A percentile compares a stretch with the other conserved stretches of the same genome.
These are phyloP conservation scores for Candida anglica DNA, from an alignment of 805 yeast genomes.

Conservation along the genomic window DNA sequence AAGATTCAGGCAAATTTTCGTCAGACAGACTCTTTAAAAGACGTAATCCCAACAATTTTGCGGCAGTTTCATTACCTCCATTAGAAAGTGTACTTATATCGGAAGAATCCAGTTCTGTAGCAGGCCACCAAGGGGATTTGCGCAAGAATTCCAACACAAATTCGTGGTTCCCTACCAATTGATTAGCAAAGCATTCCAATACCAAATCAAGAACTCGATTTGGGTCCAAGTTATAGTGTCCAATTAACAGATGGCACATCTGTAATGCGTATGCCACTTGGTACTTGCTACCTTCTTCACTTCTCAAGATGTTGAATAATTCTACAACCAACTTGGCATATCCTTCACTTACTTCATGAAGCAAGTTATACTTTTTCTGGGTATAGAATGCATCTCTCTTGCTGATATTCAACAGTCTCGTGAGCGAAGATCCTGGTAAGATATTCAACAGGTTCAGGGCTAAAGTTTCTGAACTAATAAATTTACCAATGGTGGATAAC, in stretches of 20 bases:
- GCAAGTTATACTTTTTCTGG: constrained; percentile 57
- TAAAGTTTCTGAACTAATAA: constrained; percentile 25
- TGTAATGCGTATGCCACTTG: constrained; percentile 43
- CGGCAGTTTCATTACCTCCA: constrained; percentile 57
- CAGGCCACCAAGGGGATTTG: constrained; percentile 68
- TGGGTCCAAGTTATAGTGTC: constrained; percentile 74
- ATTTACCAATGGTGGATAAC: constrained; percentile 26
- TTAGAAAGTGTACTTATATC: constrained; percentile 18
- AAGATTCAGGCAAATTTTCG: constrained; percentile 37
- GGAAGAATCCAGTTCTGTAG: constrained; percentile 22
- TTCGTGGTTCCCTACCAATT: constrained; percentile 39
- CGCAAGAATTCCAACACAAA: constrained; percentile 50
- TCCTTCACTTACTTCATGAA: constrained; percentile 77
- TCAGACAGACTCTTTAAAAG: constrained; percentile 25
- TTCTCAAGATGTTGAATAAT: constrained; percentile 35
- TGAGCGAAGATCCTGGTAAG: constrained; percentile 29
- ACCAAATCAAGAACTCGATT: constrained; percentile 62
- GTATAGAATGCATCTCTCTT: constrained; percentile 43
- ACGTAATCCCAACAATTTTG: constrained; percentile 50
- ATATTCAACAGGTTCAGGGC: constrained; percentile 17
- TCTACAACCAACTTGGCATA: constrained; percentile 60
- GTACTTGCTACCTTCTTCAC: constrained; percentile 33
- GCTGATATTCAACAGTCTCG: constrained; percentile 30
- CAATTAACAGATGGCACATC: constrained; percentile 57
- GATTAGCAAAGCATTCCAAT: constrained; percentile 47